These are phyloP conservation scores for Chalciporus pseudorubinellus DNA, from an alignment of 768 basidiomycete genomes.

Conservation along the genomic window DNA sequence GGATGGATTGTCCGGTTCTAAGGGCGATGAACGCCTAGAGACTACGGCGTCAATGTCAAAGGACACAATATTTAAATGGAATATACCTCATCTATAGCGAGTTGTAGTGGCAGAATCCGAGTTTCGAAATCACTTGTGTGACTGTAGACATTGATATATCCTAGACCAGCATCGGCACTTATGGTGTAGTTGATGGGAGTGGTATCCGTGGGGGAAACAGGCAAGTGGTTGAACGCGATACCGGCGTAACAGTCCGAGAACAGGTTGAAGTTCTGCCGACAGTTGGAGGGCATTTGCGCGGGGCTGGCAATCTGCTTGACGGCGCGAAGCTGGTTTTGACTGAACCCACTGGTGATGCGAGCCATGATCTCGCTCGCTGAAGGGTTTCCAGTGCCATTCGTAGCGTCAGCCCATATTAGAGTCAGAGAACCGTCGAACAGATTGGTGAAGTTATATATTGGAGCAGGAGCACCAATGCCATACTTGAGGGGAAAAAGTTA, in stretches of 20 bases:
- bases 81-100: constrained; percentile 69
- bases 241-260: constrained; percentile 71
- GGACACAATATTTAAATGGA: background rate
- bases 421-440: constrained; percentile 52
- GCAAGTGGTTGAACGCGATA: constrained; percentile 59
- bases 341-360: constrained; percentile 54
- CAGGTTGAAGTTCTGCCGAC: constrained; percentile 72
- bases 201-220: constrained; percentile 33
- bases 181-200: constrained; percentile 65
- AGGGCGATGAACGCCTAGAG: constrained; percentile 69
- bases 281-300: constrained; percentile 50
- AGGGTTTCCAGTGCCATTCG: constrained; percentile 52
- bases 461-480: constrained; percentile 57
- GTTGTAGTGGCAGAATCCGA: constrained; percentile 68
- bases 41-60: background rate
- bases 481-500: constrained; percentile 40
- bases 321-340: constrained; percentile 41
- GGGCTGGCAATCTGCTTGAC: constrained; percentile 50
- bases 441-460: constrained; percentile 45
- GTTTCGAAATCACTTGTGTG: constrained; percentile 70
- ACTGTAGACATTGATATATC: constrained; percentile 59
- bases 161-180: constrained; percentile 61
- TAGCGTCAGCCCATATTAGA: constrained; percentile 69
- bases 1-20: constrained; percentile 51
- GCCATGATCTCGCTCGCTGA: constrained; percentile 60